Percentiles rank a stretch among this genome's conserved stretches.
Evolutionary conservation across 129 eudicot genomes (phyloP).

Genomic region (Escallonia rubra): DNA sequence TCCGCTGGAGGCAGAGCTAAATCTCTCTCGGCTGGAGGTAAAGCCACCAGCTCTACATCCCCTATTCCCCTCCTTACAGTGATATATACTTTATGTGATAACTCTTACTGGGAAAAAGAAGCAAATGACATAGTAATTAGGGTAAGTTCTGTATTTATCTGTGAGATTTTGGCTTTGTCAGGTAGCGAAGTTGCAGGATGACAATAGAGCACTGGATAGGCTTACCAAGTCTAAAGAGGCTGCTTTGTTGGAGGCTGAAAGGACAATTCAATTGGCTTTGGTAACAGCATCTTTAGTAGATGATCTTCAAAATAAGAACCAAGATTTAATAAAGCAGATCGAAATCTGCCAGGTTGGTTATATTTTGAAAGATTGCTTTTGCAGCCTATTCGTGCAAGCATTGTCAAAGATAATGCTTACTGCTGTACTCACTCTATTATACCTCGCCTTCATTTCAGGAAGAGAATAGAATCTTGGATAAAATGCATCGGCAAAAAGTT

Average conservation of each 20-base stretch:
- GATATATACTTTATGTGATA: too few relatives aligned
- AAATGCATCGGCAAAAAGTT: slow-evolving; percentile 91
- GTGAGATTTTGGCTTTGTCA: slow-evolving; percentile 21
- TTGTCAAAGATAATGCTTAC: too few relatives aligned
- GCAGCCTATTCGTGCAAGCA: too few relatives aligned
- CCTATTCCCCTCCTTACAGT: too few relatives aligned
- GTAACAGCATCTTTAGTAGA: slow-evolving; percentile 96
- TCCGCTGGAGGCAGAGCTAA: slow-evolving; percentile 88
- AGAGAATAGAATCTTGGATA: slow-evolving; percentile 85
- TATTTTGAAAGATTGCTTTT: not conserved
- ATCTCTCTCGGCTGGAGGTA: slow-evolving; percentile 84
- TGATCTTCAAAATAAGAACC: slow-evolving; percentile 91
- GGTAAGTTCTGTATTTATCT: too few relatives aligned
- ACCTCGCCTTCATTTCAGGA: slow-evolving; percentile 32
- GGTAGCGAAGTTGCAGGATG: slow-evolving; percentile 95
- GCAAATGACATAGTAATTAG: too few relatives aligned
- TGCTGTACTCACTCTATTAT: too few relatives aligned
- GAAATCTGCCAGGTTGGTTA: slow-evolving; percentile 85
- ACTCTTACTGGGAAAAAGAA: too few relatives aligned
- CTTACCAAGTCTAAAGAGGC: slow-evolving; percentile 95
- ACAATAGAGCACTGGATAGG: slow-evolving; percentile 86
- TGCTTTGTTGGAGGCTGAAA: slow-evolving; percentile 94
- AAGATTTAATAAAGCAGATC: slow-evolving; percentile 92
- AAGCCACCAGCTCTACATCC: too few relatives aligned
- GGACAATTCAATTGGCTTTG: slow-evolving; percentile 84